Evolutionary conservation across 495 filamentous ascomycete genomes (phyloP), one percentile per base, ranked within the genome.

Genomic region (Cairneyella variabilis): DNA sequence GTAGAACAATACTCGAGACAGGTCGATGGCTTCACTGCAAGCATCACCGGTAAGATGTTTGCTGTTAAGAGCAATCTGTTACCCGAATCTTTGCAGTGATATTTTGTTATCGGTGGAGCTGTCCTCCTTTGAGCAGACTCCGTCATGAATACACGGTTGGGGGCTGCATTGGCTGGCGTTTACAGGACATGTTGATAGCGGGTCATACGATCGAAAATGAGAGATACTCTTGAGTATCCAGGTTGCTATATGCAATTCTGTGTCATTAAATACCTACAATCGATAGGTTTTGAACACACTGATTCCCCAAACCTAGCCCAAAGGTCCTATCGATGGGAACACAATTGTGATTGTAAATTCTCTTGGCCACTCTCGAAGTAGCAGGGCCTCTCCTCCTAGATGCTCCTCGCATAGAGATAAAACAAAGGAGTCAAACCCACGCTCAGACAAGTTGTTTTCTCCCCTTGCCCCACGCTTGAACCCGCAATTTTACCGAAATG

Each of bases 1-100:
- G 91, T 97, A 22, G 93, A 98, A 70, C 95, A 97, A 77, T 98
- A 97, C 74, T 88, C 91, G 54, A 86, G 90, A 73, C 92, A 97
- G 76, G 84, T 97, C 46, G 93, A 98, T 76, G 89, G 87, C n/a
- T 98, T 97, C 66, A 88, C 91, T 39, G 91, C 92, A 26, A 83
- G 77, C 44, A 86, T 93, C 49, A 93, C 85, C 47, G 81, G 89
- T 23, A 98, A 97, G 85, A 97, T 98, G 95, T 97, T 98, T 69
- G 93, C 90, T 18, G 90, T 95, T 42, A 85, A 91, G 76, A 89
- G 89, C 22, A 80, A 77, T 59, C 61, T 81, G 60, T 70, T 80
- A 40, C 76, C 76, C 2, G 76, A 78, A 57, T 76, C 58, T 45
- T 38, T 34, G 26, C 37, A 39, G 25, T 12, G 21, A 32, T 59